These are phyloP conservation scores for Lepidium aucheri DNA, from an alignment of 345 rosid species.

Conservation along the genomic window DNA sequence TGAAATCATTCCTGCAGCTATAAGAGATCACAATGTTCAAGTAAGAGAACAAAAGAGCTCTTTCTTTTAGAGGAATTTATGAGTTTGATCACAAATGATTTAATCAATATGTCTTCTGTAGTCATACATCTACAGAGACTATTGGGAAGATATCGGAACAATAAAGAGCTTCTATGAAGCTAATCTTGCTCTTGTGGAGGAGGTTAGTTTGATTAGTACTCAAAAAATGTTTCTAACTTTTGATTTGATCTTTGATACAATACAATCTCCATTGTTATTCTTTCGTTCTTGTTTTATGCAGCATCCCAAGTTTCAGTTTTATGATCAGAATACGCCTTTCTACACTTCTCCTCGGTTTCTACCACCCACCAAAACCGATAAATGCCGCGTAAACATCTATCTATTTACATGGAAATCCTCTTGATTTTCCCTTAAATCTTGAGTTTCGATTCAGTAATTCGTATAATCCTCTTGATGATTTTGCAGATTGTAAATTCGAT, in stretches of 20 bases:
- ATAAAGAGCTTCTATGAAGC: slow-evolving; percentile 85
- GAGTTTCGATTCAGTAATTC: neutral
- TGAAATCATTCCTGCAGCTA: slow-evolving; percentile 87
- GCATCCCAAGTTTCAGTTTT: slow-evolving; percentile 78
- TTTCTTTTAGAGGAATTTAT: neutral
- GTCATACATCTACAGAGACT: slow-evolving; percentile 77
- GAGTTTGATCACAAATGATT: neutral
- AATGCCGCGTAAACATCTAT: slow-evolving; percentile 47
- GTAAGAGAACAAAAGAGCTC: slow-evolving; percentile 31
- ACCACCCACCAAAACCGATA: slow-evolving; percentile 85
- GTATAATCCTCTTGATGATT: neutral
- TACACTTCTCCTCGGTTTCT: slow-evolving; percentile 87
- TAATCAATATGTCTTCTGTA: slow-evolving; percentile 14
- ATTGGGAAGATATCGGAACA: slow-evolving; percentile 97
- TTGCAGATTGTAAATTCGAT: slow-evolving; percentile 69
- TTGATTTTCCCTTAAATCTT: neutral
- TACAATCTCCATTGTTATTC: neutral
- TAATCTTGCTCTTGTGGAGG: slow-evolving; percentile 83
- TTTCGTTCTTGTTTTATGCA: slow-evolving; percentile 17
- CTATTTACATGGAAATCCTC: neutral
- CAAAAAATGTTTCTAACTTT: neutral
- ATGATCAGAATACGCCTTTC: slow-evolving; percentile 81
- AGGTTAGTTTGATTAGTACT: slow-evolving; percentile 37
- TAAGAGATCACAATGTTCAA: slow-evolving; percentile 67
- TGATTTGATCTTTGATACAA: neutral